Base-by-base conservation (phyloP, 768 basidiomycete species). In the Multifurca ochricompacta region DNA sequence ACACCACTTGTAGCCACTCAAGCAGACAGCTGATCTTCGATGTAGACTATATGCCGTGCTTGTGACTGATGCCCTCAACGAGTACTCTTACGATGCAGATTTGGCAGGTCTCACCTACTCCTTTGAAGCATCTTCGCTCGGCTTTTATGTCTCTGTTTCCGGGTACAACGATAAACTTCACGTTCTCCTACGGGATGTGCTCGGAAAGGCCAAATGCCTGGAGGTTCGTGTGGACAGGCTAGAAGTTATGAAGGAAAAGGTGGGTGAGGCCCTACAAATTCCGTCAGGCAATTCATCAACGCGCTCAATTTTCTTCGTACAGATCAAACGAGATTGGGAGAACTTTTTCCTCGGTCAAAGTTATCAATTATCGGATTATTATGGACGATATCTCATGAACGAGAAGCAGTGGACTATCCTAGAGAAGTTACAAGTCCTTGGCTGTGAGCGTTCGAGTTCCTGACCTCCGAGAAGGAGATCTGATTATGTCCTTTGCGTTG, bases 91-190 rank as follows among this genome's bases (percentile, higher is more conserved):
- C 65, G 85, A 93, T 64, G 96, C 96, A 10, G 85, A 88, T 37
- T 78, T 98, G 23, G 96, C 95, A 13, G 93, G 93, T 25, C 75
- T 98, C 32, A 72, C 74, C 4, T 98, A 93, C 68, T 76, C 71
- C 58, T 76, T 94, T 56, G 69, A 76, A 23, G 72, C 77, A 10
- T 77, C 82, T 59, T 73, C 75, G 2, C 82, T 82, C 11, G 88
- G 89, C 1, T 66, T 96, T 44, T 78, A 73, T 37, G 68, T 96
- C 41, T 72, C 76, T 3, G 72, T 91, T 50, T 77, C 74, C 42
- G 96, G 96, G 6, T 98, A 96, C 71, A 94, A 92, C 64, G 93
- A 98, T 70, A 97, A 95, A 69, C 73, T 91, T 59, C 71, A 80
- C 6, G 80, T 87, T 2, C 77, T 98, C 35, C 76, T 83, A 6